Evolutionary conservation across 441 rosid genomes (phyloP).

Genomic region (Hura crepitans): DNA sequence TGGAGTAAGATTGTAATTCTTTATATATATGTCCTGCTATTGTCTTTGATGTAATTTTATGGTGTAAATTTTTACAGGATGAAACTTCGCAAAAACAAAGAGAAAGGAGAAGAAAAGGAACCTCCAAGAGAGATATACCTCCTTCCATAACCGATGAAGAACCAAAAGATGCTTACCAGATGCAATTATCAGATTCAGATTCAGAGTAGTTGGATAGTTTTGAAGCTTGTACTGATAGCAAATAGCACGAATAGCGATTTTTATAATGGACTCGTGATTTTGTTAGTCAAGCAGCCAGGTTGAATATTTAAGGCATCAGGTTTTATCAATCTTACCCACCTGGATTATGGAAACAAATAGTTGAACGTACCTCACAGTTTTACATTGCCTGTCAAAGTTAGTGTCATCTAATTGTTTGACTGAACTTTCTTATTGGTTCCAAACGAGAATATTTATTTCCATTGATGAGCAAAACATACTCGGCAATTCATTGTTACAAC

Average conservation of each 20-base stretch:
- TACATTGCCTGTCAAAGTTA: neutral
- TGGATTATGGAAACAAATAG: neutral
- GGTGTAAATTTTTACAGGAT: constrained; percentile 13
- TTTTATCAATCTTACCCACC: neutral
- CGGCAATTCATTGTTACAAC: no score
- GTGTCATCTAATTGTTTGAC: neutral
- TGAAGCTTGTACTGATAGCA: neutral
- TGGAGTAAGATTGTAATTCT: no score
- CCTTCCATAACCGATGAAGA: constrained; percentile 68
- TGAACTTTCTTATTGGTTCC: neutral
- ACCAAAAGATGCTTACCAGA: constrained; percentile 66
- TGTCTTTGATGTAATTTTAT: neutral
- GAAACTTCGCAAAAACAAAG: constrained; percentile 24
- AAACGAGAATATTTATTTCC: no score
- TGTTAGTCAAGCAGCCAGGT: neutral
- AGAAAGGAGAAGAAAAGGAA: constrained; percentile 27
- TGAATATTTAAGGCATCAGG: neutral
- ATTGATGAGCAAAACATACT: no score
- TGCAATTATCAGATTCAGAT: constrained; percentile 65
- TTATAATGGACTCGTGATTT: neutral
- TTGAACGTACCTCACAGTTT: neutral
- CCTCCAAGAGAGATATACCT: constrained; percentile 37
- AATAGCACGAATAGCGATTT: neutral
- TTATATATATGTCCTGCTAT: neutral
- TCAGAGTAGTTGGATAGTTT: constrained; percentile 33